Base-by-base conservation (phyloP, 306 rosid species). In the Cicer cuneatum region DNA sequence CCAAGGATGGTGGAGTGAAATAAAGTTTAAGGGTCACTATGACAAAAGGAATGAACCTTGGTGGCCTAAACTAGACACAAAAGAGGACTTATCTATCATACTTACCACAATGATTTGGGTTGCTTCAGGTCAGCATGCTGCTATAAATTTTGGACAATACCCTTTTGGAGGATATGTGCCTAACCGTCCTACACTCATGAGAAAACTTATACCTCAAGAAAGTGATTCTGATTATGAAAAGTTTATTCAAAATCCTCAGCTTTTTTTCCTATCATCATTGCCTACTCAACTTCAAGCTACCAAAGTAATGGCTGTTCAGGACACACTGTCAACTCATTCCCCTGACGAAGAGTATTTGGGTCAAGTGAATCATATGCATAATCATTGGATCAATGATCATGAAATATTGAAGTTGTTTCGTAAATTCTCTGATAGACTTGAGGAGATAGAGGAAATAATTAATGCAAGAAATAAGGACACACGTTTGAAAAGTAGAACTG, bases 231-330 rank as follows among this genome's bases (percentile, higher is more conserved):
- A 88, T 19, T 94, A 82, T 33, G 89, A 88, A 2, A 86, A 82
- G 69, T 90, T 94, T 13, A 86, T 94, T 61, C 61, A 71, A 41
- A 86, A 92, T 81, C 98, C 98, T 18, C 92, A 91, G 72, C 83
- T 47, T 9, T 78, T 77, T 37, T 94, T 91, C 83, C 82, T 94
- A 13, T 87, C 97, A 69, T 90, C 96, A 12, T 76, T 94, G 83
- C 95, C 99, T n/a, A 94, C 96, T 48, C 82, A 86, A 72, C 99
- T 94, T 80, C 96, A 94, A 85, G 99, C 99, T 49, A 94, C 99
- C 56, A 94, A 94, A 82, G 78, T 94, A n/a, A 94, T 94, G 99
- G 97, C 99, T 13, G 97, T 94, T 79, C 97, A 90, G 82, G 95
- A 94, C 76, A 92, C 97, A 7, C 78, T 92, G 21, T 92, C 98